These are phyloP conservation scores for Trypanosoma scelopori DNA, from an alignment of 208 protist genomes.

Conservation along the genomic window DNA sequence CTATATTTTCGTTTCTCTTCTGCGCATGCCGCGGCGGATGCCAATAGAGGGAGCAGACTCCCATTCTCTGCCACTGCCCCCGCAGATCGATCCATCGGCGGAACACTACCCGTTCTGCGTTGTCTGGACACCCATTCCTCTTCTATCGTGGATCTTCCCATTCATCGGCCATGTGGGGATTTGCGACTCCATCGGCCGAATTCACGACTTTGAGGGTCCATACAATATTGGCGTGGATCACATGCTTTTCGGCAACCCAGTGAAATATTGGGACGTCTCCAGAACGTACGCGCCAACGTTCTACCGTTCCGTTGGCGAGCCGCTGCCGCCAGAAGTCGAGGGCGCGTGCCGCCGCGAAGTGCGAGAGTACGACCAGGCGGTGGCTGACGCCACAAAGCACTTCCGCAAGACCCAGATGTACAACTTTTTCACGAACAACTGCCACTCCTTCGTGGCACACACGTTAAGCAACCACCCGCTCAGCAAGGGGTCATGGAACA, in stretches of 20 bases:
- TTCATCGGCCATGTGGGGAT: slow-evolving; percentile 92
- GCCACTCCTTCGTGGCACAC: slow-evolving; percentile 75
- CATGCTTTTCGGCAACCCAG: slow-evolving; percentile 88
- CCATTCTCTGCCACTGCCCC: slow-evolving; percentile 31
- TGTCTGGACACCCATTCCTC: slow-evolving; percentile 89
- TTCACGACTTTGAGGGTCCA: slow-evolving; percentile 91
- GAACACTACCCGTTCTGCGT: slow-evolving; percentile 92
- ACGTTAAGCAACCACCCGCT: slow-evolving; percentile 42
- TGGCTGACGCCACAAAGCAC: slow-evolving; percentile 40
- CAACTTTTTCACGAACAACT: slow-evolving; percentile 92
- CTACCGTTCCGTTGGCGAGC: slow-evolving; percentile 28
- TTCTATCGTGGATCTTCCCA: slow-evolving; percentile 88
- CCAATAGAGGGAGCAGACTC: background rate
- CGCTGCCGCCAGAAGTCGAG: slow-evolving; percentile 6
- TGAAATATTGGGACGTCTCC: slow-evolving; percentile 83
- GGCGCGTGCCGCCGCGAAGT: slow-evolving; percentile 38
- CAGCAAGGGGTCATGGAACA: slow-evolving; percentile 35
- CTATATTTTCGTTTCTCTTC: background rate
- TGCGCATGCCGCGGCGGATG: background rate
- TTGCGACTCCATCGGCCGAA: slow-evolving; percentile 76
- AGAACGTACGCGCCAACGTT: slow-evolving; percentile 56
- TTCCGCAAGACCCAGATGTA: slow-evolving; percentile 72
- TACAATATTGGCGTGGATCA: slow-evolving; percentile 79
- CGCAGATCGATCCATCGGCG: slow-evolving; percentile 45
- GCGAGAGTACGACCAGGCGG: slow-evolving; percentile 53